A percentile compares a stretch with the other conserved stretches of the same genome.
Evolutionary conservation across 495 filamentous ascomycete species (phyloP).

Genomic region (Podospora bellae-mahoneyi): DNA sequence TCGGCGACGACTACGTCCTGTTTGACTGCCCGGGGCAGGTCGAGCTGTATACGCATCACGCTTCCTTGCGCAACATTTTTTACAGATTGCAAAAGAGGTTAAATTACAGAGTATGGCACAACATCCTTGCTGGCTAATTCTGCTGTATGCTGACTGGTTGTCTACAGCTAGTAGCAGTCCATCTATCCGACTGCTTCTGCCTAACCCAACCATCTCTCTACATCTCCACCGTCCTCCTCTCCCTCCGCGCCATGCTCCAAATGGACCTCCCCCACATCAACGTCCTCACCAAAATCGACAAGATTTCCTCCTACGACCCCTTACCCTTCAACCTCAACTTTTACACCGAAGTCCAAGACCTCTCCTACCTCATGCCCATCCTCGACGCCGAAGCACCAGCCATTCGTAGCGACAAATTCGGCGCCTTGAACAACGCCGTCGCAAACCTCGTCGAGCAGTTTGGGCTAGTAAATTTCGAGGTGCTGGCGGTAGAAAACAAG

Average conservation of each 20-base stretch:
- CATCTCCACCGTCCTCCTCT: slow-evolving; percentile 87
- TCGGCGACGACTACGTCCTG: slow-evolving; percentile 87
- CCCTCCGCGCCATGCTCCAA: slow-evolving; percentile 93
- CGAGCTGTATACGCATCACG: slow-evolving; percentile 93
- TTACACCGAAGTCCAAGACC: slow-evolving; percentile 97
- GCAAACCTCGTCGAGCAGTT: slow-evolving; percentile 84
- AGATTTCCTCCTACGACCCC: slow-evolving; percentile 68
- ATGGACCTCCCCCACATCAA: slow-evolving; percentile 95
- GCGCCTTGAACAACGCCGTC: slow-evolving; percentile 78
- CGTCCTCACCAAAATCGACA: slow-evolving; percentile 96
- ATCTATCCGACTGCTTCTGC: slow-evolving; percentile 88
- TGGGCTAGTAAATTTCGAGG: slow-evolving; percentile 84
- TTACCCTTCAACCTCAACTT: slow-evolving; percentile 92
- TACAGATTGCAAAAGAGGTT: slow-evolving; percentile 76
- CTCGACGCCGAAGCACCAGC: slow-evolving; percentile 58
- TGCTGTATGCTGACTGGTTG: slow-evolving; percentile 14
- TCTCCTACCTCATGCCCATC: slow-evolving; percentile 75
- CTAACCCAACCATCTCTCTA: slow-evolving; percentile 89
- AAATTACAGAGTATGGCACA: slow-evolving; percentile 73
- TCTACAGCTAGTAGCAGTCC: slow-evolving; percentile 77
- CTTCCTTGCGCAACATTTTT: slow-evolving; percentile 85
- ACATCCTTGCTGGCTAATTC: slow-evolving; percentile 17
- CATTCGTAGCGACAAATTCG: slow-evolving; percentile 67
- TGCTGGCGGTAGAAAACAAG: slow-evolving; percentile 92
- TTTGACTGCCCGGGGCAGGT: slow-evolving; percentile 98